Conservation (phyloP, 345 rosid genomes). For the Salix brachista region DNA sequence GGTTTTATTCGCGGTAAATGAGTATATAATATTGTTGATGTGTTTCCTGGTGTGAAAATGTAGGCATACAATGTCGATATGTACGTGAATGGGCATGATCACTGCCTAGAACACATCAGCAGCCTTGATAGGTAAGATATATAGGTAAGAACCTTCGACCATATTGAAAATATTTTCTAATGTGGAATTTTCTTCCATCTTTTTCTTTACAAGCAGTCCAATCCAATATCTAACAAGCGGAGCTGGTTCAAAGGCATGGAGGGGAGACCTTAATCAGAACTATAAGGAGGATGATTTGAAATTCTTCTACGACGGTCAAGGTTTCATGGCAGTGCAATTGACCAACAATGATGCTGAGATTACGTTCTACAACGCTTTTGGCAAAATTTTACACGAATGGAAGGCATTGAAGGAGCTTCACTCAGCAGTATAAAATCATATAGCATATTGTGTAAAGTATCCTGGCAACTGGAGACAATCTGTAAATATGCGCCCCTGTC, state of each 20-base stretch:
- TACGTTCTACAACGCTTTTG: constrained; percentile 45
- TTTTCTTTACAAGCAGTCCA: constrained; percentile 24
- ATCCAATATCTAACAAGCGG: constrained; percentile 75
- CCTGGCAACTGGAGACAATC: background rate
- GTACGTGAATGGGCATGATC: constrained; percentile 54
- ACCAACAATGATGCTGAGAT: constrained; percentile 25
- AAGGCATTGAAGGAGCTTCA: constrained; percentile 23
- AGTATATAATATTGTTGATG: too few species aligned
- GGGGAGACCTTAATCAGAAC: constrained; percentile 36
- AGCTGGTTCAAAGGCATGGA: constrained; percentile 86
- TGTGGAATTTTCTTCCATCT: too few species aligned
- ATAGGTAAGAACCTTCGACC: too few species aligned
- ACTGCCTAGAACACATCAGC: constrained; percentile 40
- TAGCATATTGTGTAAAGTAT: background rate
- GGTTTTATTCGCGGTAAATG: too few species aligned
- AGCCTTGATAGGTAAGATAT: constrained; percentile 37
- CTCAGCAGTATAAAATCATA: constrained; percentile 1
- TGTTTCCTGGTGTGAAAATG: background rate
- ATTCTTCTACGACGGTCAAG: constrained; percentile 77
- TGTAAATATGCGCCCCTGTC: too few species aligned
- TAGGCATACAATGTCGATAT: constrained; percentile 46
- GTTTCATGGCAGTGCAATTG: constrained; percentile 59
- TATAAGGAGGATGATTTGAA: constrained; percentile 33
- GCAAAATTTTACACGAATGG: constrained; percentile 53
- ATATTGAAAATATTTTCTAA: background rate